Conservation (phyloP, 148 eudicot species). For the Rhododendron ferrugineum region DNA sequence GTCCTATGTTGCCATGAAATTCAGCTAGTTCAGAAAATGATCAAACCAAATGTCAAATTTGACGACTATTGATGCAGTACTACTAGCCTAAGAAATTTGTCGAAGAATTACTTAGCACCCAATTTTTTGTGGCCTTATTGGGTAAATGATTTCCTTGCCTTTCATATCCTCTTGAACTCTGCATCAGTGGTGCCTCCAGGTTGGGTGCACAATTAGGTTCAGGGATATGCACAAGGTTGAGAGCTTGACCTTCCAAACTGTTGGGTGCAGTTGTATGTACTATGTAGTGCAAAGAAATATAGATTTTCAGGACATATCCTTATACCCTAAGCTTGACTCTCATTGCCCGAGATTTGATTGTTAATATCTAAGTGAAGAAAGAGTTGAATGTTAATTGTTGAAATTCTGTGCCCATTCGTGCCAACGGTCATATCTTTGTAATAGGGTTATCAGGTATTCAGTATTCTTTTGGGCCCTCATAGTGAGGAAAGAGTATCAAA, state of each 20-base stretch:
- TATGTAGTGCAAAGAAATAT: neutral
- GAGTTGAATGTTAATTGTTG: neutral
- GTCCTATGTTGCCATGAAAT: neutral
- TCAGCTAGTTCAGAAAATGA: neutral
- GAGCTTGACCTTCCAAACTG: neutral
- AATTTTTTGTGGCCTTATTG: neutral
- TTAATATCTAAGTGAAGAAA: neutral
- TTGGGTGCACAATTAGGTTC: conserved; percentile 2
- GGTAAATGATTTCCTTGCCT: neutral
- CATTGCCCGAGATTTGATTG: neutral
- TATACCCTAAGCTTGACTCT: neutral
- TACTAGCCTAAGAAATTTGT: neutral
- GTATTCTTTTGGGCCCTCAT: neutral
- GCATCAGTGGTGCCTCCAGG: neutral
- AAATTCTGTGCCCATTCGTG: neutral
- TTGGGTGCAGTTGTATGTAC: neutral
- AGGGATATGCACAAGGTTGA: neutral
- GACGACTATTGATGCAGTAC: neutral
- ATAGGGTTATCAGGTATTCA: neutral
- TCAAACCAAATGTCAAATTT: neutral
- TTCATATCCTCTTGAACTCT: neutral
- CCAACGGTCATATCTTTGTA: neutral
- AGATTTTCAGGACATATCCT: neutral
- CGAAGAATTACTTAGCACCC: neutral
- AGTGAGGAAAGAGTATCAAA: neutral